These are phyloP conservation scores for Aquilaria agallochum DNA, from an alignment of 441 rosid species.

Conservation along the genomic window DNA sequence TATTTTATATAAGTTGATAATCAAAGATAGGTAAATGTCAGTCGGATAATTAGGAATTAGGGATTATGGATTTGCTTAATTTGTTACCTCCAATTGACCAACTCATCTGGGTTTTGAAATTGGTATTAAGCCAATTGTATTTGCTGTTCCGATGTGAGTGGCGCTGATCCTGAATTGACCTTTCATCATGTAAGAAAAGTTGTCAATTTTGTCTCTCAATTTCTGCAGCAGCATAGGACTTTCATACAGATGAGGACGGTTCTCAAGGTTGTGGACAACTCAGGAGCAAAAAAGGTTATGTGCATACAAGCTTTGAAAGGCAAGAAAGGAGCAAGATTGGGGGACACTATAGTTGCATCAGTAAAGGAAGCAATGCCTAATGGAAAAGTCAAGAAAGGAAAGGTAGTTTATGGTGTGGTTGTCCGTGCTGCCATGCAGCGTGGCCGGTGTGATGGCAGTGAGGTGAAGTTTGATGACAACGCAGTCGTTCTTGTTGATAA, in stretches of 20 bases:
- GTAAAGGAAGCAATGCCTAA: conserved; percentile 92
- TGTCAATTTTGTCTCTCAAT: background rate
- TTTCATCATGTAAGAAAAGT: background rate
- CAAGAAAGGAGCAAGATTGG: conserved; percentile 79
- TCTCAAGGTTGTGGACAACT: conserved; percentile 87
- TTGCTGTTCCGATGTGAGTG: background rate
- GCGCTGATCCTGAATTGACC: background rate
- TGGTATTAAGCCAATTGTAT: no score
- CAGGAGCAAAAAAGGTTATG: conserved; percentile 88
- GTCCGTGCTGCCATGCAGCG: conserved; percentile 91
- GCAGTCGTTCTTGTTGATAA: conserved; percentile 83
- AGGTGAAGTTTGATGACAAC: conserved; percentile 90
- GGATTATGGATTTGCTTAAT: no score
- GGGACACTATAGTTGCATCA: conserved; percentile 81
- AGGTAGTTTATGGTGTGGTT: conserved; percentile 76
- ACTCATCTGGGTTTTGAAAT: no score
- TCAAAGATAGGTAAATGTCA: no score
- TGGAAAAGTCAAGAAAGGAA: conserved; percentile 95
- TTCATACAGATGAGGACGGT: conserved; percentile 93
- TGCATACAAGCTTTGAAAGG: conserved; percentile 85
- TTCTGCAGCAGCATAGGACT: conserved; percentile 61
- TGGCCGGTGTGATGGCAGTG: conserved; percentile 86
- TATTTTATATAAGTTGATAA: no score
- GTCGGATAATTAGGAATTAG: no score
- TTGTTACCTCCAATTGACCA: no score